Conservation (phyloP, 805 yeast genomes). For the Spathaspora hagerdaliae region DNA sequence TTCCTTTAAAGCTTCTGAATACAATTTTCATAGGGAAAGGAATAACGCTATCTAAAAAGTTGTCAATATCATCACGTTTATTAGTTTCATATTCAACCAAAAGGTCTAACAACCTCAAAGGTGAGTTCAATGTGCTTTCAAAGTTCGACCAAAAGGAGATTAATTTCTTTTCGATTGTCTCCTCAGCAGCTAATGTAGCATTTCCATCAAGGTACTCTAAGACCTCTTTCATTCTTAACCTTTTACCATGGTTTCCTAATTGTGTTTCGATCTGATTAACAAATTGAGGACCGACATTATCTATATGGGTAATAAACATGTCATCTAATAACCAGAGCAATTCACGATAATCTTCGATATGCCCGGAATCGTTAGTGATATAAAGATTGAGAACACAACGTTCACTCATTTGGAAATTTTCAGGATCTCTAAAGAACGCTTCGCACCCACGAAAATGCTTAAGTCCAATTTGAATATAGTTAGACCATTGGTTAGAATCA, state of each 20-base stretch:
- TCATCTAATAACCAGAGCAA: constrained; percentile 2
- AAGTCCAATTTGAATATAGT: constrained; percentile 1
- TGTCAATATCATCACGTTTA: constrained; percentile 2
- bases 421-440: constrained; percentile 1
- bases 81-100: not conserved
- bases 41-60: not conserved
- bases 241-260: not conserved
- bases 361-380: not conserved
- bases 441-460: not conserved
- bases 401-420: not conserved
- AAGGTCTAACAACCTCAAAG: not conserved
- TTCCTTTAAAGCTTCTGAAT: constrained; percentile 2
- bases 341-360: not conserved
- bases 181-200: not conserved
- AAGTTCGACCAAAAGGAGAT: not conserved
- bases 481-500: constrained; percentile 1
- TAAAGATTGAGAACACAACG: not conserved
- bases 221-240: not conserved
- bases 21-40: not conserved
- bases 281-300: not conserved
- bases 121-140: not conserved
- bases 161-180: not conserved
- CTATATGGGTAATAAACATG: constrained; percentile 1
- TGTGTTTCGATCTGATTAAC: not conserved
- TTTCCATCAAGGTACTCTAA: not conserved